phyloP scores from a whole-genome alignment of 345 rosid genomes.

The Bruguiera sexangula region DNA sequence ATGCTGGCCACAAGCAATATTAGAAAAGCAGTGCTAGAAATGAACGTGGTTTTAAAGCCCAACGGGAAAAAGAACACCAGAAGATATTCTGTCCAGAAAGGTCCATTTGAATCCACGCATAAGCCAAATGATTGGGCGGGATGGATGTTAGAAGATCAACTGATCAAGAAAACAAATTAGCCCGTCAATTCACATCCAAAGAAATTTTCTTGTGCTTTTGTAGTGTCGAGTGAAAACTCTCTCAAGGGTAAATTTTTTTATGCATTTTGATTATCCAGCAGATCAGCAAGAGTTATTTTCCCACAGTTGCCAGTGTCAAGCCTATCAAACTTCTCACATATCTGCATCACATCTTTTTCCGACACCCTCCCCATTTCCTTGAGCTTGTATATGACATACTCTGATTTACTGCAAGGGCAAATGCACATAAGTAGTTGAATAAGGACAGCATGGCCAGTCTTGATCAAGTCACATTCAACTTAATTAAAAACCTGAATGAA shows the following conservation, averaged over 20 bases:
- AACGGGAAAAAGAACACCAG: background rate
- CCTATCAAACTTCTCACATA: slow-evolving; percentile 56
- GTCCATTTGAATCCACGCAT: background rate
- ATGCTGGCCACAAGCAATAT: background rate
- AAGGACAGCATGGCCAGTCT: background rate
- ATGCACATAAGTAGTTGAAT: background rate
- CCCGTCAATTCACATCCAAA: background rate
- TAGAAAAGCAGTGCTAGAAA: background rate
- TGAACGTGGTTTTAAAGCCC: background rate
- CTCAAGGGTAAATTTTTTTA: background rate
- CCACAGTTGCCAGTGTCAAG: slow-evolving; percentile 68
- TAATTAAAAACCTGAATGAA: background rate
- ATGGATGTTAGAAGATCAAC: background rate
- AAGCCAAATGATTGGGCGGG: background rate
- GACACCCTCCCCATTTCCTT: slow-evolving; percentile 70
- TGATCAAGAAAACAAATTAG: background rate
- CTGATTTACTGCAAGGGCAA: slow-evolving; percentile 50
- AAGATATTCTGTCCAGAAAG: background rate
- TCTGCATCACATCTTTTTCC: slow-evolving; percentile 56
- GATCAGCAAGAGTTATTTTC: slow-evolving; percentile 71
- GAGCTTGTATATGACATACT: slow-evolving; percentile 75
- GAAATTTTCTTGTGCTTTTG: background rate
- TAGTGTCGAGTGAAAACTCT: background rate
- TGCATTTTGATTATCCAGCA: slow-evolving; percentile 41
- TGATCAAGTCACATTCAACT: background rate